These are phyloP conservation scores for Pyropia haitanensis DNA, from an alignment of 23 red algal genomes.

Conservation along the genomic window DNA sequence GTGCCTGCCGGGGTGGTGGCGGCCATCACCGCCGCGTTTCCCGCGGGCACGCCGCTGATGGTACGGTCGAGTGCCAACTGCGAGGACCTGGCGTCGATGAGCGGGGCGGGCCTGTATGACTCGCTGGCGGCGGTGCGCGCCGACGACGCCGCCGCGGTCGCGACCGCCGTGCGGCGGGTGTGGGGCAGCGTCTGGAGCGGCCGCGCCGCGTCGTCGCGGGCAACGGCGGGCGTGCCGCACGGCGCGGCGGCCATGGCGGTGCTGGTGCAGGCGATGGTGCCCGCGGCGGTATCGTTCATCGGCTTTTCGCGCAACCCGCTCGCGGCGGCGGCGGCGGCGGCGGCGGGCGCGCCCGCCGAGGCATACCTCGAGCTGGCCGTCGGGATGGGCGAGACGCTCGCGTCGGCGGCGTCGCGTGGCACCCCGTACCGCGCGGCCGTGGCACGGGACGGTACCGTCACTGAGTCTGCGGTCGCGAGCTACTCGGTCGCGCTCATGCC, in stretches of 20 bases:
- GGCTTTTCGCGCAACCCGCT: slow-evolving; percentile 59
- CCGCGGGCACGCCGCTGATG: slow-evolving; percentile 24
- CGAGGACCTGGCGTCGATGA: slow-evolving; percentile 74
- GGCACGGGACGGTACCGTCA: slow-evolving; percentile 6
- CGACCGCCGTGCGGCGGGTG: slow-evolving; percentile 22
- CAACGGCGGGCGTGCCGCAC: slow-evolving; percentile 29
- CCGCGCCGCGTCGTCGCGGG: slow-evolving; percentile 45
- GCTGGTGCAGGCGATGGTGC: slow-evolving; percentile 62
- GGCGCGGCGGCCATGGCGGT: slow-evolving; percentile 50
- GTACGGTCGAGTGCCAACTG: slow-evolving; percentile 70
- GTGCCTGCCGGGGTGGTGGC: slow-evolving; percentile 5
- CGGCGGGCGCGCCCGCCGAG: background rate
- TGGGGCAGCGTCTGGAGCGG: slow-evolving; percentile 59
- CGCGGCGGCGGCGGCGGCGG: background rate
- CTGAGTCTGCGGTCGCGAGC: slow-evolving; percentile 5
- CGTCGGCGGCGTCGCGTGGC: slow-evolving; percentile 21
- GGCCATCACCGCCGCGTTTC: slow-evolving; percentile 14
- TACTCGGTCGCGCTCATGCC: background rate
- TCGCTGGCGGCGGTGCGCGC: slow-evolving; percentile 48
- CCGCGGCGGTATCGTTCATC: slow-evolving; percentile 39
- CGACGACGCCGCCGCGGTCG: background rate
- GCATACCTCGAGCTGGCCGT: slow-evolving; percentile 61
- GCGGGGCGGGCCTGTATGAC: slow-evolving; percentile 71
- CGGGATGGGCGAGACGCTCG: slow-evolving; percentile 81
- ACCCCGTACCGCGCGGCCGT: slow-evolving; percentile 46